Conservation (phyloP, 352 stramenopile species). For the Phytophthora cactorum region DNA sequence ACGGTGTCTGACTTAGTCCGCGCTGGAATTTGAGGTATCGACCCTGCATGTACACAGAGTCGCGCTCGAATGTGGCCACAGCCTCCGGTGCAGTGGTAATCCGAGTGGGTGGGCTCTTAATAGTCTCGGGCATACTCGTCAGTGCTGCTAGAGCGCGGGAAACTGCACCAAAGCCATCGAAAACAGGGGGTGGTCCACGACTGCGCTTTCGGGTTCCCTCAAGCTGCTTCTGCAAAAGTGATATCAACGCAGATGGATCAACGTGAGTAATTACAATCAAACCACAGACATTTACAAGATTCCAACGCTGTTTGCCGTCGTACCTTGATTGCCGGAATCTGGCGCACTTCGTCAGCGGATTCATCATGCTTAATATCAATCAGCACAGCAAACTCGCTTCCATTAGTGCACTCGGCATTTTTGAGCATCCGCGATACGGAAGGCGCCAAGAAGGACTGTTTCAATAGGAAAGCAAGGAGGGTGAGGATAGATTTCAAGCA, state of each 20-base stretch:
- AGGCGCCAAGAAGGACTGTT: conserved; percentile 51
- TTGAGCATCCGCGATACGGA: conserved; percentile 55
- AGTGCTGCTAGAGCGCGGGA: conserved; percentile 63
- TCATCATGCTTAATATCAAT: conserved; percentile 74
- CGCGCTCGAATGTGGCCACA: conserved; percentile 63
- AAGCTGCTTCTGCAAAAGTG: conserved; percentile 55
- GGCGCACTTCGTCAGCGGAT: conserved; percentile 74
- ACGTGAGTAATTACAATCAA: conserved; percentile 3
- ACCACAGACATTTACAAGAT: not conserved
- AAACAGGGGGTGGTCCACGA: conserved; percentile 60
- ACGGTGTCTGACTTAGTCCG: conserved; percentile 91
- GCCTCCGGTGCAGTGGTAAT: conserved; percentile 48
- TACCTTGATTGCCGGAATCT: conserved; percentile 82
- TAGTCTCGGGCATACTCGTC: conserved; percentile 49
- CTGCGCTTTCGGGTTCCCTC: conserved; percentile 70
- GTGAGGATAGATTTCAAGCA: conserved; percentile 8
- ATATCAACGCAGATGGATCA: not conserved
- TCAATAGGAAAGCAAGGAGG: conserved; percentile 8
- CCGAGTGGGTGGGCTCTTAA: conserved; percentile 60
- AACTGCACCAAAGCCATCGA: conserved; percentile 84
- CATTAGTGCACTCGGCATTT: conserved; percentile 56
- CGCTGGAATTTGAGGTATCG: conserved; percentile 92
- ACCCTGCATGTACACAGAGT: conserved; percentile 89
- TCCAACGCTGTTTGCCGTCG: not conserved
- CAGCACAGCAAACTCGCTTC: conserved; percentile 71